phyloP scores from a whole-genome alignment of 805 yeast genomes.

The Candida ascalaphidarum region DNA sequence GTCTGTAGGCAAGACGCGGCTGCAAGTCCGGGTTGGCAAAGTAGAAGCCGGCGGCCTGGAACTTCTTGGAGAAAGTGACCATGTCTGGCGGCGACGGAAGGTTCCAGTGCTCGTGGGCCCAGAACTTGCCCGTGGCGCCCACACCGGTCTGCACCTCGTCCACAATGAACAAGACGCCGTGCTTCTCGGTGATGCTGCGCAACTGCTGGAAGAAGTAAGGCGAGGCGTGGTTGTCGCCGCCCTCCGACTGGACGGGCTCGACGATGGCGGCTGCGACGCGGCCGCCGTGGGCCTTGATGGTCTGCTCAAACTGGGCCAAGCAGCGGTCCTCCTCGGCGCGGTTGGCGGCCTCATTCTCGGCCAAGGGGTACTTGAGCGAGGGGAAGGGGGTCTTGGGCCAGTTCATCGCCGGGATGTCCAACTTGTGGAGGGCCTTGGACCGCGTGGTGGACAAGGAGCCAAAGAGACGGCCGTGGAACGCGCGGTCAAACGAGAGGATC shows the following conservation, averaged over 20 bases:
- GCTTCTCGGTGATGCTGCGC: constrained; percentile 49
- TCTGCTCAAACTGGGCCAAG: constrained; percentile 33
- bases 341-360: constrained; percentile 29
- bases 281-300: constrained; percentile 22
- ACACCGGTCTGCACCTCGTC: constrained; percentile 75
- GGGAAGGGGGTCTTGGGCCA: constrained; percentile 51
- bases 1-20: constrained; percentile 57
- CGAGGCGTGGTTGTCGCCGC: constrained; percentile 70
- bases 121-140: constrained; percentile 63
- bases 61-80: constrained; percentile 64
- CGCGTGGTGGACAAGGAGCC: constrained; percentile 49
- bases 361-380: constrained; percentile 30
- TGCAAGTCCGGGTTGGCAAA: constrained; percentile 51
- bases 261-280: constrained; percentile 45
- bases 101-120: constrained; percentile 68
- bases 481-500: constrained; percentile 44
- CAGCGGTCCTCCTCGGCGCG: constrained; percentile 40
- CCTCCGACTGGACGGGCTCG: constrained; percentile 66
- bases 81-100: constrained; percentile 56
- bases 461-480: constrained; percentile 50
- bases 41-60: constrained; percentile 68
- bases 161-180: constrained; percentile 52
- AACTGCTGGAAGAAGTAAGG: constrained; percentile 53
- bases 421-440: constrained; percentile 48
- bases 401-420: constrained; percentile 51